Evolutionary conservation across 169 alveolate species (phyloP).

Genomic region (Plasmodium sp.): DNA sequence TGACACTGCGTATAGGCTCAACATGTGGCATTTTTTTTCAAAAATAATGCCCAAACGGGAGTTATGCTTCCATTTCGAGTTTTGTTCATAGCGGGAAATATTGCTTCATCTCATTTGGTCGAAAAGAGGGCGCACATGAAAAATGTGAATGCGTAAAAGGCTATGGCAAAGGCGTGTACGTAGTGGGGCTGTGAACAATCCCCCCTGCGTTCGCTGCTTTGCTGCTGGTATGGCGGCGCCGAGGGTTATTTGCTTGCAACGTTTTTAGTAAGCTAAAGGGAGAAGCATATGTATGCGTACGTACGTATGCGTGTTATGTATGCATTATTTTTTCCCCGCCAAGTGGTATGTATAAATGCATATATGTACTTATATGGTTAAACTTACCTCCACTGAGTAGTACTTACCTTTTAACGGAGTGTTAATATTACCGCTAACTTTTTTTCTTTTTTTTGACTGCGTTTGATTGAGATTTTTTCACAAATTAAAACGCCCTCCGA

Average conservation of each 20-base stretch:
- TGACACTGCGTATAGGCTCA: not conserved
- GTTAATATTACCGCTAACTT: not conserved
- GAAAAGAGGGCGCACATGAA: not conserved
- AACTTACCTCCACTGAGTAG: not conserved
- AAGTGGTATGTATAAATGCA: not conserved
- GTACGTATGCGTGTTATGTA: not conserved
- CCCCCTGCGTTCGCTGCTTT: not conserved
- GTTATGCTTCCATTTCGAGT: not conserved
- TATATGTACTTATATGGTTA: not conserved
- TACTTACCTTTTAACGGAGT: not conserved
- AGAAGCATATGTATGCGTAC: not conserved
- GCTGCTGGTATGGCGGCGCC: not conserved
- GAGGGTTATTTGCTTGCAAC: not conserved
- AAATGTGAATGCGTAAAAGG: not conserved
- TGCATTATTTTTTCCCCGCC: not conserved
- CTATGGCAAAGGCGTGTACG: not conserved
- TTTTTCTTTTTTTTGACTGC: not conserved
- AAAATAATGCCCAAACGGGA: not conserved
- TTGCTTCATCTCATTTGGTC: not conserved
- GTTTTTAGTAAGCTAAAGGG: not conserved
- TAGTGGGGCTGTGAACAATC: not conserved
- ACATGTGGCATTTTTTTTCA: not conserved
- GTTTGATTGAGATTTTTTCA: constrained; percentile 1
- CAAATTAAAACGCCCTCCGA: not conserved
- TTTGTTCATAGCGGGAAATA: not conserved